phyloP scores from a whole-genome alignment of 2,329 filamentous ascomycete genomes.

The Lachnellula cervina region DNA sequence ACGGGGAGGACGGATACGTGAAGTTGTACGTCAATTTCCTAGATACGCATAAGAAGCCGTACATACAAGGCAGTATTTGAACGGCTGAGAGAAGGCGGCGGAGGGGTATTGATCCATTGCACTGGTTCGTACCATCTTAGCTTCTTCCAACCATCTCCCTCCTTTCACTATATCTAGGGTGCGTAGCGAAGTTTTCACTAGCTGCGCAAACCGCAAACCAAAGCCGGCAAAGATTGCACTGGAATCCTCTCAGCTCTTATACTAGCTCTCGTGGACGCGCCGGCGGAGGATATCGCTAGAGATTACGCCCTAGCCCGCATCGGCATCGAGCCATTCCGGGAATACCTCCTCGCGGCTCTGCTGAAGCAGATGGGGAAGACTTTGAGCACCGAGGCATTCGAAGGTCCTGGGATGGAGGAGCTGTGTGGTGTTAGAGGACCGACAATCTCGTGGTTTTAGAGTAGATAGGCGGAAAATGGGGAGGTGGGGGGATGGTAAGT shows the following conservation, averaged over 20 bases:
- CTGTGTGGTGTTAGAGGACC: conserved; percentile 39
- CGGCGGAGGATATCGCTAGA: conserved; percentile 37
- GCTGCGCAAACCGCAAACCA: not conserved
- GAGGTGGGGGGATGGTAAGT: conserved; percentile 29
- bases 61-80: conserved; percentile 44
- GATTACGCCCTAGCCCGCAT: conserved; percentile 53
- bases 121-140: conserved; percentile 39
- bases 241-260: conserved; percentile 48
- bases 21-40: conserved; percentile 46
- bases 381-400: conserved; percentile 21
- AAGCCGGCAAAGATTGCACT: conserved; percentile 51
- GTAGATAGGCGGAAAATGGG: conserved; percentile 40
- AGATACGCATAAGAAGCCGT: conserved; percentile 38
- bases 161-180: not conserved
- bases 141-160: not conserved
- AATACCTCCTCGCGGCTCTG: conserved; percentile 42
- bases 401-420: conserved; percentile 46
- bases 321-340: conserved; percentile 47
- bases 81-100: conserved; percentile 41
- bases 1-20: conserved; percentile 41
- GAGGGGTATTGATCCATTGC: conserved; percentile 49
- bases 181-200: not conserved
- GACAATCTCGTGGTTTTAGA: conserved; percentile 43
- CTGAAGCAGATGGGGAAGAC: conserved; percentile 34
- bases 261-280: conserved; percentile 45